Evolutionary conservation across 306 rosid genomes (phyloP), one percentile per base, ranked within the genome.

Genomic region (Prunus mira): DNA sequence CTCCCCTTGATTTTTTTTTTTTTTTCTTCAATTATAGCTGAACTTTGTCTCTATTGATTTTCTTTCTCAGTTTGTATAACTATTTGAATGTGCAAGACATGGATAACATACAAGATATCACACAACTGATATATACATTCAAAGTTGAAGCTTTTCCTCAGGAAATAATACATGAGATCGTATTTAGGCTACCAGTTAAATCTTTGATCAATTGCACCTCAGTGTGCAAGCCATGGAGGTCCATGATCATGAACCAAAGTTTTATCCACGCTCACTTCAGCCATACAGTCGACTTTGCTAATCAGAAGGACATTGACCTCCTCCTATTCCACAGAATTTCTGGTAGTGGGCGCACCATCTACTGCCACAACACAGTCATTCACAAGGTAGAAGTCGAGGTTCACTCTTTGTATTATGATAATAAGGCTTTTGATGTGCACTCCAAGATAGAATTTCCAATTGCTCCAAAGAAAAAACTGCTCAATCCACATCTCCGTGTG

Each of bases 121-220:
- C n/a, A 25, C 19, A 60, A 60, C 19, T 12, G 17, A 60, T 60
- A 32, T 32, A 11, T 3, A 43, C 30, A 62, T 17, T 28, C n/a
- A 15, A 62, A 62, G 17, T 62, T 7, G 22, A 28, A 62, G n/a
- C 32, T 15, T 69, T 70, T 19, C 74, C 74, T 17, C 18, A 4
- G 24, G 74, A 69, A 18, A 52, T 69, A 27, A 5, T 49, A 3
- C 74, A 18, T 13, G 46, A 11, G n/a, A 52, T 51, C 47, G 28
- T 70, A 30, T 2, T 70, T 38, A 70, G 74, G 20, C 49, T 69
- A 9, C 74, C 74, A n/a, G 14, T 52, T 30, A 51, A 70, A n/a
- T 11, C 47, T 50, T 18, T 57, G 20, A 28, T 57, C 57, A 73
- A 4, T 60, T 57, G 57, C 55, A 57, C 55, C 25, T 38, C 64